Evolutionary conservation across 495 filamentous ascomycete genomes (phyloP).

Genomic region (Neurospora sp.): DNA sequence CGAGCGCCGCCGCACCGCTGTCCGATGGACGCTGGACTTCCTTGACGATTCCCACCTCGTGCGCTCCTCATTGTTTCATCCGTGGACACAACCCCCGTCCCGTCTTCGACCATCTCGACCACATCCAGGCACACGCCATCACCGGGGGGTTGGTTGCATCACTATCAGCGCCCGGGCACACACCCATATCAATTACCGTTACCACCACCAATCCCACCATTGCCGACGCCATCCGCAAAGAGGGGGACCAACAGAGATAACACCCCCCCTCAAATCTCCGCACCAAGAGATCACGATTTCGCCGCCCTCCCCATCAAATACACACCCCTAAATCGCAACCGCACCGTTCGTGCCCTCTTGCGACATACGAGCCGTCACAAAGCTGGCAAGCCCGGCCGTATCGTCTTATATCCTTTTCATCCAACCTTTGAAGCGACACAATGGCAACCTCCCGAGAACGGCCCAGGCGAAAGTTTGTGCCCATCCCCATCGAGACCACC

Average conservation of each 20-base stretch:
- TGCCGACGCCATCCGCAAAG: not conserved
- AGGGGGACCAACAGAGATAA: not conserved
- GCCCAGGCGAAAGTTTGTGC: conserved; percentile 41
- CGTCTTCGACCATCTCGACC: not conserved
- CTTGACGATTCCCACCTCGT: not conserved
- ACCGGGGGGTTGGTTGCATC: not conserved
- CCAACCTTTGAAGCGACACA: not conserved
- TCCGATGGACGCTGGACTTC: not conserved
- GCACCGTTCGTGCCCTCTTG: not conserved
- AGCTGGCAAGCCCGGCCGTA: not conserved
- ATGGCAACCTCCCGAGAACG: conserved; percentile 19
- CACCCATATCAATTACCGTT: not conserved
- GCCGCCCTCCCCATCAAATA: not conserved
- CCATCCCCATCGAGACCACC: conserved; percentile 51
- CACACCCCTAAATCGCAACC: not conserved
- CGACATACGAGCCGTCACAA: not conserved
- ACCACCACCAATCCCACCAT: not conserved
- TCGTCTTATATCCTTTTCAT: not conserved
- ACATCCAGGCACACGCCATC: not conserved
- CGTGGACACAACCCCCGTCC: not conserved
- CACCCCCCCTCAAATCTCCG: not conserved
- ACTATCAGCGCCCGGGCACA: not conserved
- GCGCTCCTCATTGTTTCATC: not conserved
- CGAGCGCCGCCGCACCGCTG: not conserved
- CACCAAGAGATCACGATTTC: not conserved